phyloP scores from a whole-genome alignment of 345 rosid species.

The Gossypium rotundifolium region DNA sequence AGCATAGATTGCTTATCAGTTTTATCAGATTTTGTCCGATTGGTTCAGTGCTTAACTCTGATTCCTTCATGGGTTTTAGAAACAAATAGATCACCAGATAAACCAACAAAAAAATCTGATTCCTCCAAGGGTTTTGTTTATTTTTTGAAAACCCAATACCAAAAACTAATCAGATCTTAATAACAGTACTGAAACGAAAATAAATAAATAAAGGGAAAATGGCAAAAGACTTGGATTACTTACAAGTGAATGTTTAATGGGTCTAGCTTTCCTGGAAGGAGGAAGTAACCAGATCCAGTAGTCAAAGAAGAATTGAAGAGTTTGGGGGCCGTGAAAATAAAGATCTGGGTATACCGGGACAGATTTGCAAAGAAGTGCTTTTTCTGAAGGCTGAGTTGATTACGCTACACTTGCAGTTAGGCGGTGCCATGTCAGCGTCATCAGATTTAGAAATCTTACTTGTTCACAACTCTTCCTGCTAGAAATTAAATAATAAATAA shows the following conservation, averaged over 20 bases:
- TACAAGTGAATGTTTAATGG: conserved; percentile 35
- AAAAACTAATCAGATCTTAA: conserved; percentile 5
- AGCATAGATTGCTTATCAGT: conserved; percentile 80
- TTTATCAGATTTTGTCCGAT: conserved; percentile 73
- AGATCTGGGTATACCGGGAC: neutral
- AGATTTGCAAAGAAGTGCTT: neutral
- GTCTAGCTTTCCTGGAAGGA: neutral
- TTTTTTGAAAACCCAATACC: neutral
- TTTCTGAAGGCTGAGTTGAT: neutral
- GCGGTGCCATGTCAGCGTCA: conserved; percentile 9
- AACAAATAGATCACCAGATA: conserved; percentile 7
- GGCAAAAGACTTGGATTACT: neutral
- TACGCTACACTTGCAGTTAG: neutral
- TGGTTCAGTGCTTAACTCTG: conserved; percentile 57
- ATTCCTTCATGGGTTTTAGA: conserved; percentile 57
- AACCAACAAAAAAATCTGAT: neutral
- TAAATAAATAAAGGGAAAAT: neutral
- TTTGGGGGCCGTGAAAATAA: neutral
- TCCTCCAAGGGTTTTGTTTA: neutral
- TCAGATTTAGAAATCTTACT: neutral
- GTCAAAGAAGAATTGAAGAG: neutral
- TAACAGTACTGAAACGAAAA: neutral
- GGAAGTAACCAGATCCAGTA: conserved; percentile 13
- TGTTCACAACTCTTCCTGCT: neutral
- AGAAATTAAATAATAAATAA: too few species aligned